Conservation (phyloP, 768 basidiomycete species). For the Lepiota venenata region DNA sequence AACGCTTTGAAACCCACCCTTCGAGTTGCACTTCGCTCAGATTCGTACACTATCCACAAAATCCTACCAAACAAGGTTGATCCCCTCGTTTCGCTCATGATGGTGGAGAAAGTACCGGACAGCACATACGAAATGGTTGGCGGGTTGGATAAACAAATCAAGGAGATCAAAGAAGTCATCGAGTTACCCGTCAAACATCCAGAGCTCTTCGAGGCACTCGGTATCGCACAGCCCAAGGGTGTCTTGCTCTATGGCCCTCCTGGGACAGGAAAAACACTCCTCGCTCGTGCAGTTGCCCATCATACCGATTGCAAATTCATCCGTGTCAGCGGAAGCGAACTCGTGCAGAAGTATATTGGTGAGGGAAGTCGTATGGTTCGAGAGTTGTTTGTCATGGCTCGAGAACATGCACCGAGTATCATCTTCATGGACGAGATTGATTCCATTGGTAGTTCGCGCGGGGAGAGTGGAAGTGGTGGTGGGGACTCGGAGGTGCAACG, state of each 20-base stretch:
- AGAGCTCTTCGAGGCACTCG: slow-evolving; percentile 92
- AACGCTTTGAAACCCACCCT: slow-evolving; percentile 76
- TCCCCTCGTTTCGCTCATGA: slow-evolving; percentile 97
- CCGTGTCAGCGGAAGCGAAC: slow-evolving; percentile 87
- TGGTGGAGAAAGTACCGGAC: slow-evolving; percentile 99
- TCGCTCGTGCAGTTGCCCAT: slow-evolving; percentile 94
- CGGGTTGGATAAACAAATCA: slow-evolving; percentile 97
- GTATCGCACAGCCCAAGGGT: slow-evolving; percentile 96
- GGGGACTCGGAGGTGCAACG: slow-evolving; percentile 89
- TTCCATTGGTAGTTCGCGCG: slow-evolving; percentile 91
- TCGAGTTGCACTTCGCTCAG: slow-evolving; percentile 93
- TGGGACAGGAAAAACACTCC: slow-evolving; percentile 93
- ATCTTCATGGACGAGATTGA: slow-evolving; percentile 99
- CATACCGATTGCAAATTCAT: slow-evolving; percentile 99
- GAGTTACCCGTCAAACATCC: slow-evolving; percentile 97
- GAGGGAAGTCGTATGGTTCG: slow-evolving; percentile 97
- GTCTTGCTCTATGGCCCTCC: slow-evolving; percentile 95
- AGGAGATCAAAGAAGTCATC: slow-evolving; percentile 96
- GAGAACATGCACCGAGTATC: slow-evolving; percentile 96
- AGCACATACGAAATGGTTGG: slow-evolving; percentile 99
- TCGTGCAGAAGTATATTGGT: slow-evolving; percentile 98
- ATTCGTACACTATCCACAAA: slow-evolving; percentile 95
- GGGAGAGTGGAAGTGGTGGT: slow-evolving; percentile 86
- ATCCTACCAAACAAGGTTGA: slow-evolving; percentile 97
- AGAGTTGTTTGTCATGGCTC: slow-evolving; percentile 97